Percentiles rank a stretch among this genome's conserved stretches.
These are phyloP conservation scores for Phaeophleospora eucalypticola DNA, from an alignment of 2,329 filamentous ascomycete genomes.

Conservation along the genomic window DNA sequence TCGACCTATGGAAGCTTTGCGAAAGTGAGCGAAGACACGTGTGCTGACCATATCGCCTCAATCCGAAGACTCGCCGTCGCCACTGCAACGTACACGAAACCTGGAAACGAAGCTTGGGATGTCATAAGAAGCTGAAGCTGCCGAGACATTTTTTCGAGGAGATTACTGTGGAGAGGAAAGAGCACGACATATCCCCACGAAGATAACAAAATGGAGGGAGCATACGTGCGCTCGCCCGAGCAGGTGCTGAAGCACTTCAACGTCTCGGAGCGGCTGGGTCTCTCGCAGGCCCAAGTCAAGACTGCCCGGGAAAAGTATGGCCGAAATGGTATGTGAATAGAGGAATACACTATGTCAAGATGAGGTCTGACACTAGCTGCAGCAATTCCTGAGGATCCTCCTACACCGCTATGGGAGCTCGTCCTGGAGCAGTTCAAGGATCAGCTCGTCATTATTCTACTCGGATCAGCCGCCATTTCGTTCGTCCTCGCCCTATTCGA, in stretches of 20 bases:
- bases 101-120: too few relatives aligned
- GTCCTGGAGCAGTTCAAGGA: slow-evolving; percentile 99
- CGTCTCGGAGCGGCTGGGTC: slow-evolving; percentile 32
- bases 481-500: slow-evolving; percentile 92
- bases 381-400: slow-evolving; percentile 83
- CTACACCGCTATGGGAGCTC: slow-evolving; percentile 92
- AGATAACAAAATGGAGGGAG: slow-evolving; percentile 33
- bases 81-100: not conserved
- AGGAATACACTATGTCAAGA: not conserved
- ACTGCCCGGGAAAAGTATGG: slow-evolving; percentile 34
- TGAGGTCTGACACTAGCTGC: slow-evolving; percentile 14
- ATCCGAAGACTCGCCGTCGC: slow-evolving; percentile 3
- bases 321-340: slow-evolving; percentile 32
- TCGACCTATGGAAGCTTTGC: not conserved
- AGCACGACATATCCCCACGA: not conserved
- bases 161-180: not conserved
- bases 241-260: slow-evolving; percentile 37
- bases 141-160: not conserved
- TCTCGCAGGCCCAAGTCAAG: slow-evolving; percentile 30
- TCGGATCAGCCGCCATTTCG: slow-evolving; percentile 88
- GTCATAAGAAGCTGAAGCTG: not conserved
- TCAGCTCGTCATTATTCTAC: slow-evolving; percentile 90
- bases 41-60: slow-evolving; percentile 2
- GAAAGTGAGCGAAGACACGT: not conserved
- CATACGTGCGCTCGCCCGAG: slow-evolving; percentile 31